These are phyloP conservation scores for Uromyces viciae-fabae DNA, from an alignment of 1,284 basidiomycete species.

Conservation along the genomic window DNA sequence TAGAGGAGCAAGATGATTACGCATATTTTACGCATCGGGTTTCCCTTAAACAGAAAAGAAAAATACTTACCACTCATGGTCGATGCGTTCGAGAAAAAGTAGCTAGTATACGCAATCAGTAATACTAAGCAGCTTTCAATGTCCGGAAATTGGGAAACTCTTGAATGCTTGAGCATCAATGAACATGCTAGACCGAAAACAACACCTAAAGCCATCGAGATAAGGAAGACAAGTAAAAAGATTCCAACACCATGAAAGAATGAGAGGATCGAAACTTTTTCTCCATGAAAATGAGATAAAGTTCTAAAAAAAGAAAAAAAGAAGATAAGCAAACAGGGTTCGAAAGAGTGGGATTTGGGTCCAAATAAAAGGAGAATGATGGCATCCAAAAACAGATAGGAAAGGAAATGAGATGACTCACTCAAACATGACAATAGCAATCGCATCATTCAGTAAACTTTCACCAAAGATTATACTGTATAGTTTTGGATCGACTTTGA, in stretches of 20 bases:
- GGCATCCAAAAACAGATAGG: not conserved
- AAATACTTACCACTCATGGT: conserved; percentile 70
- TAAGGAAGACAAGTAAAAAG: conserved; percentile 89
- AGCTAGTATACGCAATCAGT: conserved; percentile 91
- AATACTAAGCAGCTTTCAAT: conserved; percentile 93
- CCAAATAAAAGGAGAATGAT: not conserved
- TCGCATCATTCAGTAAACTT: conserved; percentile 93
- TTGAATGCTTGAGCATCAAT: conserved; percentile 90
- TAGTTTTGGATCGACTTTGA: conserved; percentile 96
- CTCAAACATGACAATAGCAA: conserved; percentile 99
- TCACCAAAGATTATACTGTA: conserved; percentile 98
- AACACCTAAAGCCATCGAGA: conserved; percentile 89
- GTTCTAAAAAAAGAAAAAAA: conserved; percentile 63
- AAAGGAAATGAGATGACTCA: conserved; percentile 61
- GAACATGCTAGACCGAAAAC: conserved; percentile 83
- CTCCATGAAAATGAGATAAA: conserved; percentile 82
- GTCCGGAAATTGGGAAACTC: conserved; percentile 76
- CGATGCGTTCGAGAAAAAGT: conserved; percentile 95
- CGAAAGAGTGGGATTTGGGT: not conserved
- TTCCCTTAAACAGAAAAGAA: not conserved
- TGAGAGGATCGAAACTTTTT: conserved; percentile 79
- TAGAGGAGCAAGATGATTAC: no score
- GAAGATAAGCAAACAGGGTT: not conserved
- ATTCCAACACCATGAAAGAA: conserved; percentile 93
- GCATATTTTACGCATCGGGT: conserved; percentile 6